phyloP scores from a whole-genome alignment of 306 rosid genomes.

The Citrullus mucosospermus region DNA sequence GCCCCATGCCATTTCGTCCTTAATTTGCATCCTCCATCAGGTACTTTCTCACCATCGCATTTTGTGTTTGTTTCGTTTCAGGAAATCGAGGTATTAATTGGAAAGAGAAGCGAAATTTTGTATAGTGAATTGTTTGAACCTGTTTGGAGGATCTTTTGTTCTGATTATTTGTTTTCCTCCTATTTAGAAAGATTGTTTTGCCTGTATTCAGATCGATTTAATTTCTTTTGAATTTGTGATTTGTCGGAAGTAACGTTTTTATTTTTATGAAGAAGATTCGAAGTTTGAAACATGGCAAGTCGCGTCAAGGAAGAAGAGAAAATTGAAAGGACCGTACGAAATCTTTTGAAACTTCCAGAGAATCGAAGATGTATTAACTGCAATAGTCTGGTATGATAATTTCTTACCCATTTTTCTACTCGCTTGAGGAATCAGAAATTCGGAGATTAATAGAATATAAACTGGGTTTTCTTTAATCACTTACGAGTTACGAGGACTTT shows the following conservation, averaged over 20 bases:
- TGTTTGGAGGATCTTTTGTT: not conserved
- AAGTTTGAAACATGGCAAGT: conserved; percentile 35
- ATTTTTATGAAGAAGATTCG: conserved; percentile 6
- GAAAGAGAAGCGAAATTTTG: not conserved
- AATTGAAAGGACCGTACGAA: conserved; percentile 47
- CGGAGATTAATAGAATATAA: not conserved
- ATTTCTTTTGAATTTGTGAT: not conserved
- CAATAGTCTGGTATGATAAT: conserved; percentile 54
- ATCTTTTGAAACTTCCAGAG: conserved; percentile 57
- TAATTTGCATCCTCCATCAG: not conserved
- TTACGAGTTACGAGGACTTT: not conserved
- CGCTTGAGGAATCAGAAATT: not conserved
- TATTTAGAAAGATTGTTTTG: not conserved
- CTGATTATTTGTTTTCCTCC: not conserved
- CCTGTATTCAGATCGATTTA: not conserved
- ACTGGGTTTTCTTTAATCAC: not conserved
- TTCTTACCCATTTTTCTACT: not conserved
- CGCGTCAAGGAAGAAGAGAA: conserved; percentile 56
- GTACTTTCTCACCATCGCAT: not conserved
- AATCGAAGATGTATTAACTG: conserved; percentile 87
- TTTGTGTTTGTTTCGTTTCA: not conserved
- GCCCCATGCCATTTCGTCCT: not conserved
- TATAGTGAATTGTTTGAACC: not conserved
- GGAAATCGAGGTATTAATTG: not conserved
- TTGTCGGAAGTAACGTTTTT: not conserved